Percentiles rank a stretch among this genome's conserved stretches.
Evolutionary conservation across 176 grass and related monocot genomes (phyloP).

Genomic region (Pontederia paniculata): DNA sequence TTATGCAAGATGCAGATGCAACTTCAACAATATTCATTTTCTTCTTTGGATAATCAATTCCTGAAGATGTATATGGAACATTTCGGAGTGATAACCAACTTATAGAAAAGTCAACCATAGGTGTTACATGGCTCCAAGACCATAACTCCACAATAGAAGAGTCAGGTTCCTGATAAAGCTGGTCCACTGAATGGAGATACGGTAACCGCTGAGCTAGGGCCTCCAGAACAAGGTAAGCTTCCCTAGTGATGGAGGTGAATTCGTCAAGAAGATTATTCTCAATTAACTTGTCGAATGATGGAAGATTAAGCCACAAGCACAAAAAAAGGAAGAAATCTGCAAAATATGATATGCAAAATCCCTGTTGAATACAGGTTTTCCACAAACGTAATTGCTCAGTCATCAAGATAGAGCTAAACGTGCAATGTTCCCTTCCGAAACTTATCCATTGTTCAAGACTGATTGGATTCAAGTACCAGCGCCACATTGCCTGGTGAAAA

Average conservation of each 20-base stretch:
- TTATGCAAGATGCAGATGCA: slow-evolving; percentile 22
- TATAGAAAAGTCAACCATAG: slow-evolving; percentile 66
- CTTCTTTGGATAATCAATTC: slow-evolving; percentile 23
- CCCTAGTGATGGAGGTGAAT: slow-evolving; percentile 64
- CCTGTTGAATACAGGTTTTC: slow-evolving; percentile 68
- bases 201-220: slow-evolving; percentile 68
- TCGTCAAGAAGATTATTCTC: slow-evolving; percentile 46
- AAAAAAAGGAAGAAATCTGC: slow-evolving; percentile 75
- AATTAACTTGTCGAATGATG: slow-evolving; percentile 47
- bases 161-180: slow-evolving; percentile 31
- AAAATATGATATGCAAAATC: slow-evolving; percentile 61
- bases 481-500: slow-evolving; percentile 74
- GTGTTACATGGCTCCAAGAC: slow-evolving; percentile 69
- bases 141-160: slow-evolving; percentile 38
- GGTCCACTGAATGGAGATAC: slow-evolving; percentile 46
- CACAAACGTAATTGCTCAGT: slow-evolving; percentile 76
- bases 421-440: slow-evolving; percentile 52
- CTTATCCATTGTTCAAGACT: slow-evolving; percentile 66
- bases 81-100: slow-evolving; percentile 53
- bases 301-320: slow-evolving; percentile 60
- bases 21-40: slow-evolving; percentile 18
- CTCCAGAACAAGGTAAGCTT: slow-evolving; percentile 71
- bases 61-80: slow-evolving; percentile 33
- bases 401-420: slow-evolving; percentile 58
- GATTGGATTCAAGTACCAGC: slow-evolving; percentile 53